Evolutionary conservation across 495 filamentous ascomycete species (phyloP).

Genomic region (Podospora pseudoanserina): DNA sequence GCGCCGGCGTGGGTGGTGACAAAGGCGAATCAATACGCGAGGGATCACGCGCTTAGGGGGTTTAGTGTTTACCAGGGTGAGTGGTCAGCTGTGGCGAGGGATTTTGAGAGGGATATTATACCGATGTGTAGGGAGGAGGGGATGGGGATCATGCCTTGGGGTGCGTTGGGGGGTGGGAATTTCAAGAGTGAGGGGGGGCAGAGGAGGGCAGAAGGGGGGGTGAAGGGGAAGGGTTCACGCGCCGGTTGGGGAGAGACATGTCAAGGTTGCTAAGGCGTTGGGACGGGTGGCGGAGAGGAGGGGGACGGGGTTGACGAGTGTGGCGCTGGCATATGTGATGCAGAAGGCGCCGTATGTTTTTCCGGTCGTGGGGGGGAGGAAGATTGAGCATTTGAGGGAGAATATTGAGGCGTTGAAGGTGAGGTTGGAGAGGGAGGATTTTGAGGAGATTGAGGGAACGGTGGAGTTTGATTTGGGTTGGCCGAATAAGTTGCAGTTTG

Average conservation of each 20-base stretch:
- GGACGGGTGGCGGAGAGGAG: slow-evolving; percentile 49
- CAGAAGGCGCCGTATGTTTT: no score
- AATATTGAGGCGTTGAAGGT: no score
- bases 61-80: slow-evolving; percentile 64
- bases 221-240: slow-evolving; percentile 29
- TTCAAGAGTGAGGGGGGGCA: slow-evolving; percentile 46
- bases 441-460: no score
- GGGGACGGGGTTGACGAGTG: slow-evolving; percentile 35
- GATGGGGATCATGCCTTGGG: slow-evolving; percentile 60
- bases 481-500: no score
- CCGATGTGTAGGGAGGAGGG: slow-evolving; percentile 54
- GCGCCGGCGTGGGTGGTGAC: slow-evolving; percentile 62
- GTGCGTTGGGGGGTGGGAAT: slow-evolving; percentile 49
- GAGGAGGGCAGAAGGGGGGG: slow-evolving; percentile 33
- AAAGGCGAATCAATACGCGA: slow-evolving; percentile 58
- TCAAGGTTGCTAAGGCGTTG: slow-evolving; percentile 41
- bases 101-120: slow-evolving; percentile 56
- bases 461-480: no score
- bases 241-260: slow-evolving; percentile 30
- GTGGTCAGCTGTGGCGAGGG: slow-evolving; percentile 54
- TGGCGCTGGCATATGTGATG: slow-evolving; percentile 53
- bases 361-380: no score
- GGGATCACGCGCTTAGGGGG: slow-evolving; percentile 55
- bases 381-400: no score
- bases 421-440: no score